Evolutionary conservation across 192 early-diverging fungal genomes (phyloP), one percentile per base, ranked within the genome.

Genomic region (Gonapodya sp.): DNA sequence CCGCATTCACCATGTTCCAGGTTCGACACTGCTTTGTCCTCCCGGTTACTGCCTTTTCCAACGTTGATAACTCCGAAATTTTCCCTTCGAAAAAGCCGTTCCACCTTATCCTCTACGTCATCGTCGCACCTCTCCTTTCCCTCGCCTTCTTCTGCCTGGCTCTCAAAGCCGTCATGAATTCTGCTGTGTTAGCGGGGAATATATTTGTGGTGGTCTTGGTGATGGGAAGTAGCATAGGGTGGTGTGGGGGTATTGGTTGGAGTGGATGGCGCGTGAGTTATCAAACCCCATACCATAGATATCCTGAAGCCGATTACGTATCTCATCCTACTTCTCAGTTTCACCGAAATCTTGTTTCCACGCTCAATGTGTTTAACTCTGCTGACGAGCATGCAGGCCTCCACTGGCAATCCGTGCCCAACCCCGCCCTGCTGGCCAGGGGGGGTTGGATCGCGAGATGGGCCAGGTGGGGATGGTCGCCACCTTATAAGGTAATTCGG

Each of bases 371-470:
- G 8, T 64, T 64, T 24, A 64, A 64, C 24, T 64, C 46, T 8
- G 46, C 24, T 24, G 46, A 64, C 46, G 8, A 8, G 8, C 46
- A 64, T 64, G 24, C 46, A 24, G 46, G 46, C 46, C 46, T 64
- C 46, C 46, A 16, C 8, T 64, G 46, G 46, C 46, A 64, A 24
- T 8, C 46, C 46, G 46, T 64, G 46, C 46, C 46, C 46, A 64
- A 64, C 24, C 46, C 46, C 46, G 46, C 46, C 46, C 46, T 64
- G 46, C 46, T 64, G 46, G 46, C 46, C 46, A 64, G 46, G 46
- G 46, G 46, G 8, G 46, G 46, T 64, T 64, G 46, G 46, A 24
- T 64, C 46, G 46, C 46, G 46, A 8, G 46, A 24, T 64, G 46
- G 46, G 46, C 46, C 8, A 8, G 46, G 46, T 64, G 46, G 46